Evolutionary conservation across 495 filamentous ascomycete genomes (phyloP), one percentile per base, ranked within the genome.

Genomic region (Thermochaetoides thermophila): DNA sequence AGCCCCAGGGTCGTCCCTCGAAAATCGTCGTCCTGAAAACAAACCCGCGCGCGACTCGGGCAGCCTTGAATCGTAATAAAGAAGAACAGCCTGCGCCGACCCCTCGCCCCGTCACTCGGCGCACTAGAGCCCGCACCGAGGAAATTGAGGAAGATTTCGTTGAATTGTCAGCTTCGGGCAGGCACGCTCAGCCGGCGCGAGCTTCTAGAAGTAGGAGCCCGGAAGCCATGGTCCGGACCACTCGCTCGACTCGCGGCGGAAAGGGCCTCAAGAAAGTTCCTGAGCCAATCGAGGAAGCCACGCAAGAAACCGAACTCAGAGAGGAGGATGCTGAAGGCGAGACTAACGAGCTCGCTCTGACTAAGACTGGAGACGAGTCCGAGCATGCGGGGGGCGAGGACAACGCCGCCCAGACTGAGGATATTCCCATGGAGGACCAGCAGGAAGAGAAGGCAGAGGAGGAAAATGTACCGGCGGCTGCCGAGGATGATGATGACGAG

Each of bases 111-210:
- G n/a, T n/a, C n/a, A 61, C 64, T 48, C 52, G 59, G 26, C 38
- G 62, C 53, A 48, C 59, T 15, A 44, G 63, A 42, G 62, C 64
- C n/a, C 53, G 50, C 5, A 66, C 62, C 7, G 62, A 59, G 24
- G 64, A 66, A 31, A 44, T 44, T 1, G 60, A 64, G 24, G 59
- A 58, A 26, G 50, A 54, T 6, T 36, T 64, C 10, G 17, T 64
- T 2, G 60, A 66, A 33, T 60, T 92, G 20, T 76, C 82, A 0
- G 76, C 75, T 45, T 91, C 84, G 2, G 84, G 84, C 9, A 71
- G 66, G 44, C 81, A 91, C 49, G 70, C 74, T 10, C 60, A 75
- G 18, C 59, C 67, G 18, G 71, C 68, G 10, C 37, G 55, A 27
- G 45, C 35, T 17, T 57, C 60, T 6, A 48, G 48, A 25, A 83